These are phyloP conservation scores for Calonectria pseudoreteaudii DNA, from an alignment of 2,329 filamentous ascomycete species.

Conservation along the genomic window DNA sequence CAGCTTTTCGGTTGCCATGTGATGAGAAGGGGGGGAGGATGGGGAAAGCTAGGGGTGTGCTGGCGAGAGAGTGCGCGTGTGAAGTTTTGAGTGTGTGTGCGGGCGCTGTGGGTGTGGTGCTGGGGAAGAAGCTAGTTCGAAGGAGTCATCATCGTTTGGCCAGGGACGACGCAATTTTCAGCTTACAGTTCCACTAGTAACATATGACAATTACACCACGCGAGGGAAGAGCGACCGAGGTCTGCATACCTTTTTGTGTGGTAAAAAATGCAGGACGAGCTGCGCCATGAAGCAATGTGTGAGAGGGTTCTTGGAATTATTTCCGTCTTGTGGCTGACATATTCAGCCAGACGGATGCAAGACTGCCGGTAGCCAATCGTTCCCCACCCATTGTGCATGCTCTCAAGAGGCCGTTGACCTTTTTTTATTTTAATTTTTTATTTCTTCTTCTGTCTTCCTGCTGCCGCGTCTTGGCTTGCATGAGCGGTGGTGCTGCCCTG, in stretches of 20 bases:
- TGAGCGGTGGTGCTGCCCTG: conserved; percentile 7
- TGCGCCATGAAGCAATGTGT: background rate
- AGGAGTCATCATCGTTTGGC: conserved; percentile 4
- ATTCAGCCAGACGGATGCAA: background rate
- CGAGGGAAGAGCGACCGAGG: background rate
- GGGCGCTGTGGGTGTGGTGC: conserved; percentile 3
- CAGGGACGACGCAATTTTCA: conserved; percentile 16
- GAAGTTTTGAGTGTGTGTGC: background rate
- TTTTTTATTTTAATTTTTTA: background rate
- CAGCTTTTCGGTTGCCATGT: conserved; percentile 15
- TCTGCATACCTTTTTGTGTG: background rate
- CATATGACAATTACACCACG: background rate
- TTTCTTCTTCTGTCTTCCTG: background rate
- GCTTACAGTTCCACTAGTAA: conserved; percentile 3
- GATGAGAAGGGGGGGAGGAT: background rate
- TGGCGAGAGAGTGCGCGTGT: background rate
- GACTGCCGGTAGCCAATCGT: conserved; percentile 32
- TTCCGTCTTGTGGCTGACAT: background rate
- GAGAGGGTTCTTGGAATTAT: background rate
- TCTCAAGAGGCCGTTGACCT: conserved; percentile 15
- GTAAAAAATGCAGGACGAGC: background rate
- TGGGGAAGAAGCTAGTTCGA: background rate
- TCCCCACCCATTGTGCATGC: conserved; percentile 35
- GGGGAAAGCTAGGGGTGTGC: conserved; percentile 8
- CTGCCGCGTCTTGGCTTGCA: conserved; percentile 41